Evolutionary conservation across 2,329 filamentous ascomycete species (phyloP), one percentile per base, ranked within the genome.

Genomic region (Aspergillus ibericus): DNA sequence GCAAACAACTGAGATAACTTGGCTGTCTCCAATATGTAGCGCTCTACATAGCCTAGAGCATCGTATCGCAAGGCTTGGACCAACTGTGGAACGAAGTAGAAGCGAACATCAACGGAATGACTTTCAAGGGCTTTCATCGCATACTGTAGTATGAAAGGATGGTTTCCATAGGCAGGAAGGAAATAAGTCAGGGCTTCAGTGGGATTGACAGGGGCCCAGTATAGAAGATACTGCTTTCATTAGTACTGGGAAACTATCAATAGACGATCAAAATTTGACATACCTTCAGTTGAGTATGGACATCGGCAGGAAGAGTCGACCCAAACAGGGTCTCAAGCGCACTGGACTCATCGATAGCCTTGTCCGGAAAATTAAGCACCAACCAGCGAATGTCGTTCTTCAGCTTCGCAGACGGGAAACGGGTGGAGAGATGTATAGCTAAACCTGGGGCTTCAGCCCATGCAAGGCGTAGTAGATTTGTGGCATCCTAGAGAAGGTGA

Each of bases 11-110:
- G 95, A n/a, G 95, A 98, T 70, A 96, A 93, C 68, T 96, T 93
- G 1, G 93, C 95, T 0, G 96, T 97, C 78, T 99, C 95, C 15
- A 98, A 83, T 56, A 99, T 98, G 71, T 97, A 99, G 46, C 93
- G 86, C 75, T 97, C 92, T 2, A 97, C 93, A 71, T 99, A 99
- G 56, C 95, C 95, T 22, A 99, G 82, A 12, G 84, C 85, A 80
- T 99, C 95, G 68, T 98, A 97, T 55, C 95, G 89, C 44, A 99
- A 83, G 44, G 91, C 90, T 74, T 99, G 95, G 13, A 99, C 95
- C 67, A 99, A 96, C 73, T 99, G 95, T 6, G 96, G 95, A 2
- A 99, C 95, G 71, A 97, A 98, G 77, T 98, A 99, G 82, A 99
- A 99, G 0, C 93, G 96, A 18, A 98, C 88, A 72, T 98, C 95